Evolutionary conservation across 2,329 filamentous ascomycete species (phyloP).

Genomic region (Pleomassaria siparia): DNA sequence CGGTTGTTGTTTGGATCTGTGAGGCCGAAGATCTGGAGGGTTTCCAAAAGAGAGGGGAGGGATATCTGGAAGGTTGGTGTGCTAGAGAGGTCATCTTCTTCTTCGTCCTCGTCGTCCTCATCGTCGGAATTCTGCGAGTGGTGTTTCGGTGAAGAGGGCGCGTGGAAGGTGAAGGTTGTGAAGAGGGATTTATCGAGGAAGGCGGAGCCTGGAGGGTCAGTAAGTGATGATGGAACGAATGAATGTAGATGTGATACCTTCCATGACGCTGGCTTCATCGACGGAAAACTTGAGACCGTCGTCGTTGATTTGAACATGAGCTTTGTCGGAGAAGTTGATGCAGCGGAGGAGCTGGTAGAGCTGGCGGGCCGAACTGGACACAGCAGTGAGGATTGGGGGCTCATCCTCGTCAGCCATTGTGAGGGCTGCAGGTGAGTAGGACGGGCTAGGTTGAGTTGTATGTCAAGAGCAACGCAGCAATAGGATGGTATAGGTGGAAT

Average conservation of each 20-base stretch:
- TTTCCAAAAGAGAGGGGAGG: constrained; percentile 83
- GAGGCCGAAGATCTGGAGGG: constrained; percentile 89
- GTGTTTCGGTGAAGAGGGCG: constrained; percentile 45
- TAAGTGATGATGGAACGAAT: constrained; percentile 12
- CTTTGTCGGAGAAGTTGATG: constrained; percentile 62
- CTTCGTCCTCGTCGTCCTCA: constrained; percentile 40
- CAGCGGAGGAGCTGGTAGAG: constrained; percentile 67
- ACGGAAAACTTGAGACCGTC: constrained; percentile 86
- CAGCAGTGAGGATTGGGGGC: constrained; percentile 68
- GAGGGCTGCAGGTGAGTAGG: constrained; percentile 7
- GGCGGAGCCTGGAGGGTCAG: constrained; percentile 60
- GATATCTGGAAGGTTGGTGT: constrained; percentile 83
- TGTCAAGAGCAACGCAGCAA: constrained; percentile 1
- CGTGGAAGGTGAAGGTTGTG: constrained; percentile 75
- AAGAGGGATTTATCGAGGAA: constrained; percentile 90
- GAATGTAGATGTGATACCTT: constrained; percentile 59
- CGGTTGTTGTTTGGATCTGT: constrained; percentile 45
- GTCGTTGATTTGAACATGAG: constrained; percentile 74
- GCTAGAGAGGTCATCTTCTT: constrained; percentile 43
- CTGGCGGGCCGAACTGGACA: constrained; percentile 76
- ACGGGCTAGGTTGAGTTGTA: constrained; percentile 2
- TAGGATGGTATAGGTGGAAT: constrained; percentile 12
- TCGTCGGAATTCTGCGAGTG: constrained; percentile 37
- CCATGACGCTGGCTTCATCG: constrained; percentile 87
- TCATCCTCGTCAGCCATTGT: constrained; percentile 42